phyloP scores from a whole-genome alignment of 2,329 filamentous ascomycete genomes.

The Penicillium sp. region DNA sequence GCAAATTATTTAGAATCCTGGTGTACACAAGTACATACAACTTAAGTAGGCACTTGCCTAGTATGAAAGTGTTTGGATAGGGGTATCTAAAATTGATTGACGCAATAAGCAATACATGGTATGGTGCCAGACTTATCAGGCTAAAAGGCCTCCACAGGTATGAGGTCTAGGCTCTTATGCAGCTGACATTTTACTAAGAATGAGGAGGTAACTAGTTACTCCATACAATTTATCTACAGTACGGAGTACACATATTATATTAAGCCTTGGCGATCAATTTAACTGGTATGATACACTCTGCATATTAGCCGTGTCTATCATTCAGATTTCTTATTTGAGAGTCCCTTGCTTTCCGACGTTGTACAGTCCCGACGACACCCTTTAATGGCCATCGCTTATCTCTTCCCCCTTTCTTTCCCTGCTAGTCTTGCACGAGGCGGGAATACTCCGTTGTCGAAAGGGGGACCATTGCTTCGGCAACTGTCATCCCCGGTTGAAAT shows the following conservation, averaged over 20 bases:
- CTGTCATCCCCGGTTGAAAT: slow-evolving; percentile 2
- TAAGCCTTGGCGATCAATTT: neutral
- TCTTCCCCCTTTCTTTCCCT: slow-evolving; percentile 5
- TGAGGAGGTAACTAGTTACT: neutral
- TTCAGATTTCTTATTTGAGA: slow-evolving; percentile 13
- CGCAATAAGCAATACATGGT: slow-evolving; percentile 4
- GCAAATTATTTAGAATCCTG: neutral
- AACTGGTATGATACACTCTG: slow-evolving; percentile 5
- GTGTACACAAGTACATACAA: neutral
- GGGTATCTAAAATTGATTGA: slow-evolving; percentile 17
- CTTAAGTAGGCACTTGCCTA: neutral
- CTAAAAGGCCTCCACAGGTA: slow-evolving; percentile 1
- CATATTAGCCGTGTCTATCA: slow-evolving; percentile 17
- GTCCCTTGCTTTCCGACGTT: slow-evolving; percentile 19
- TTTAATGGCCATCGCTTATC: slow-evolving; percentile 5
- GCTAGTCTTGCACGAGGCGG: slow-evolving; percentile 9
- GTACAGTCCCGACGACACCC: slow-evolving; percentile 13
- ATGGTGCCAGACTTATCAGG: slow-evolving; percentile 11
- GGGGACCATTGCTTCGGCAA: slow-evolving; percentile 11
- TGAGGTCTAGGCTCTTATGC: neutral
- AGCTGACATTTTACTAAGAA: slow-evolving; percentile 7
- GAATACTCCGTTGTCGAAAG: slow-evolving; percentile 9
- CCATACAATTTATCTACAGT: neutral
- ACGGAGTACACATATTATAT: neutral
- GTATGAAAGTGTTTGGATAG: slow-evolving; percentile 3